Evolutionary conservation across 306 rosid genomes (phyloP), one percentile per base, ranked within the genome.

Genomic region (Prunus armeniaca): DNA sequence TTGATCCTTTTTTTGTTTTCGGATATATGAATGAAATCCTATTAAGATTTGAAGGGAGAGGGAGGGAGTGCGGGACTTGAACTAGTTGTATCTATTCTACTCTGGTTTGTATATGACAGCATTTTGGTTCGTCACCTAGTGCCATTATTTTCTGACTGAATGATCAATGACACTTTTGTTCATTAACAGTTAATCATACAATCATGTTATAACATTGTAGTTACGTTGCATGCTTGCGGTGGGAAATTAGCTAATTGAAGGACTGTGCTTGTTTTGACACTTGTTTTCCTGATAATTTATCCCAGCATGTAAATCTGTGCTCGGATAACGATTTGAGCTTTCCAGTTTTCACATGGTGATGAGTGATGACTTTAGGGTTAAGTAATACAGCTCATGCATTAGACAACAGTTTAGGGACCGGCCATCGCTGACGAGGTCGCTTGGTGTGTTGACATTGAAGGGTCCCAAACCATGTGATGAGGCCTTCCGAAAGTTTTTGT

Each of bases 391-490:
- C 9, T 6, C 43, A 38, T 49, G 5, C 15, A 13, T 49, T 49
- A 5, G 18, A 49, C 14, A 13, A 13, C 15, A 49, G 18, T 5
- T 15, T 49, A 3, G 54, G 6, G 54, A 25, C 25, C 34, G 13
- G 25, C 65, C 19, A 25, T 5, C 3, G 20, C 67, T 60, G 65
- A 60, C 27, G 65, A 13, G 65, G 17, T 60, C 8, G 65, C 20
- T 27, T 70, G 32, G 72, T 38, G 47, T 65, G 19, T 70, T 8
- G 51, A 49, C 30, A 74, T 5, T 38, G 51, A 68, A 63, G 86
- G 88, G 83, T 52, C 84, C 86, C 87, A 80, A 76, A 30, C 80
- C 89, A 89, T 80, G 93, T 84, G 86, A 78, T 19, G 12, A 68
- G 24, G 74, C 24, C 60, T 25, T 67, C 12, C 24, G 5, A 71